Evolutionary conservation across 202 grass and related monocot species (phyloP).

Genomic region (Eragrostis tef): DNA sequence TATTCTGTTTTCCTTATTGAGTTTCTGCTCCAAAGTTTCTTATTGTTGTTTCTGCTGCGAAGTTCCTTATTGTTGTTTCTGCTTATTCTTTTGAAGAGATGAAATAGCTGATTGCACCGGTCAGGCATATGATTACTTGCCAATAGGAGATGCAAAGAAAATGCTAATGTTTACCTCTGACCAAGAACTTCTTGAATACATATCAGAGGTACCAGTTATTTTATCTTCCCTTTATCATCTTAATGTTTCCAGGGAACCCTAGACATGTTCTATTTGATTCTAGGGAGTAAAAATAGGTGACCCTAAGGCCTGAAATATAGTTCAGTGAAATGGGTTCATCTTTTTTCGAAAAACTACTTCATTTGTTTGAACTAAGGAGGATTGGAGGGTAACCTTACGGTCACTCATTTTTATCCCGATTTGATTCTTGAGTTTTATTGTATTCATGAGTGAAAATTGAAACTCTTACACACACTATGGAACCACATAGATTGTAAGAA

Average conservation of each 20-base stretch:
- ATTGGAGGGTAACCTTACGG: background rate
- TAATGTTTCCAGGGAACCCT: conserved; percentile 1
- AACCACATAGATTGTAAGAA: background rate
- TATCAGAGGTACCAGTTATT: conserved; percentile 62
- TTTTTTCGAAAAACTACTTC: background rate
- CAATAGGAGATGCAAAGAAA: conserved; percentile 60
- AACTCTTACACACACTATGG: background rate
- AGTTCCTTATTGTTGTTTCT: conserved; percentile 36
- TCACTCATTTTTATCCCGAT: background rate
- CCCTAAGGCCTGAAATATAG: background rate
- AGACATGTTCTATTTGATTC: conserved; percentile 2
- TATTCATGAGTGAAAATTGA: background rate
- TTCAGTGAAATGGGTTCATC: background rate
- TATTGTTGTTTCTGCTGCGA: conserved; percentile 21
- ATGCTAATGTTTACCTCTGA: conserved; percentile 77
- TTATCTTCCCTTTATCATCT: background rate
- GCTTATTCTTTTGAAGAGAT: conserved; percentile 50
- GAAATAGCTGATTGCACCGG: conserved; percentile 81
- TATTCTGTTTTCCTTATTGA: background rate
- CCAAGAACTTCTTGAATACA: conserved; percentile 70
- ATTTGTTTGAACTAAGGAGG: background rate
- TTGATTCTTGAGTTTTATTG: background rate
- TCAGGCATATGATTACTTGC: conserved; percentile 78
- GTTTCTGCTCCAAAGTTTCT: conserved; percentile 38
- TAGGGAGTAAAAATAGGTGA: background rate